These are phyloP conservation scores for Kodamaea laetipori DNA, from an alignment of 805 yeast species.

Conservation along the genomic window DNA sequence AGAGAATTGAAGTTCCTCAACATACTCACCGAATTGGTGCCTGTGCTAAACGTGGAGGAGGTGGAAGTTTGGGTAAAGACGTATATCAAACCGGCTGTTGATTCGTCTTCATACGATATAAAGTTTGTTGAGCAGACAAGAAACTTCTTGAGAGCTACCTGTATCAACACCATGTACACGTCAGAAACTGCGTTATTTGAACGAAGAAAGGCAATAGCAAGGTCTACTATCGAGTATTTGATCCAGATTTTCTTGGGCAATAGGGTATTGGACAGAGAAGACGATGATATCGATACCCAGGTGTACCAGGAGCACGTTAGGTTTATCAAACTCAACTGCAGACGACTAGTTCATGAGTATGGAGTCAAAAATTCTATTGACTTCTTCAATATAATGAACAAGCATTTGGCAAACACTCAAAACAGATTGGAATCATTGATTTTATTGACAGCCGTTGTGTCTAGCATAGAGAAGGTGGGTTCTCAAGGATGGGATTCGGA, in stretches of 20 bases:
- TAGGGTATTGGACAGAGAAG: conserved; percentile 20
- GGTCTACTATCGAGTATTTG: conserved; percentile 25
- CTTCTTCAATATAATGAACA: conserved; percentile 41
- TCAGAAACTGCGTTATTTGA: conserved; percentile 24
- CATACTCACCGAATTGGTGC: conserved; percentile 35
- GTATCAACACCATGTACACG: conserved; percentile 17
- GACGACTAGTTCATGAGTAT: conserved; percentile 41
- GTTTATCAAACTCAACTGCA: conserved; percentile 48
- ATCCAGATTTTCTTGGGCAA: conserved; percentile 28
- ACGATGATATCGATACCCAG: conserved; percentile 26
- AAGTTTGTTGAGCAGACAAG: conserved; percentile 36
- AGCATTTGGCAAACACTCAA: conserved; percentile 31
- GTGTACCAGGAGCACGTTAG: conserved; percentile 51
- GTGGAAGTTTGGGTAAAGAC: conserved; percentile 51
- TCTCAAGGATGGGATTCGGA: conserved; percentile 19
- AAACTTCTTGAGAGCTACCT: conserved; percentile 24
- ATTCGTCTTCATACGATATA: conserved; percentile 57
- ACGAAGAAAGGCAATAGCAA: conserved; percentile 20
- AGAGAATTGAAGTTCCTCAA: conserved; percentile 43
- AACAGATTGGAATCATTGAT: conserved; percentile 42
- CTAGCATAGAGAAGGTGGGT: conserved; percentile 27
- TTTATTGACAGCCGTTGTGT: conserved; percentile 37
- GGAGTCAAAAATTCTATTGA: conserved; percentile 39
- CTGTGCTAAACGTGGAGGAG: conserved; percentile 32
- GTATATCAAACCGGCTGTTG: conserved; percentile 53